Base-by-base conservation (phyloP, 2,329 filamentous ascomycete genomes). In the Penicillium psychrosexuale region DNA sequence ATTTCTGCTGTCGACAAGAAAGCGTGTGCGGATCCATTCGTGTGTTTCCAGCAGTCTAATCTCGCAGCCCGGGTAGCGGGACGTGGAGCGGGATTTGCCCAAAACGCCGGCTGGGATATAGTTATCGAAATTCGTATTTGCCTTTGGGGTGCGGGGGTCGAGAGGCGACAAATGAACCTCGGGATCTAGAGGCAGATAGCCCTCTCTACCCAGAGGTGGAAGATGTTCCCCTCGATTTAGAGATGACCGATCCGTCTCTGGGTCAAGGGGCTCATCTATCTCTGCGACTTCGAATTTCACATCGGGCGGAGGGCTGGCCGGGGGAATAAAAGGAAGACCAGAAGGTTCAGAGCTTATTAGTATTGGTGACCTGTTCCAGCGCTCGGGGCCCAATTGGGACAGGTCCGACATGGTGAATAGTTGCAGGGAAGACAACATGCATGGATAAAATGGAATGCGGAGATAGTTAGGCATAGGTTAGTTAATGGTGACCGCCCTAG, bases 1-100 rank as follows among this genome's bases (percentile, higher is more conserved):
- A 57, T 69, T 64, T 46, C 40, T 33, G 11, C 28, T 64, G 54
- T 57, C 60, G 58, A 52, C 48, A 43, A 5, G 55, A 37, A 51
- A 49, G 36, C 50, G 56, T 28, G 64, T 71, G 44, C 63, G 67
- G 27, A 78, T 68, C 74, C 74, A 77, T 12, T 62, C 57, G 33
- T 71, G 61, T n/a, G 60, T 63, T 55, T 73, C 65, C 12, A 76
- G 36, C 1, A 54, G 59, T 1, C 51, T 39, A 22, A 75, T 45
- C 30, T 72, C 67, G 2, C 43, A 19, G 3, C 47, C 47, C 5
- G 64, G 64, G 24, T 61, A 72, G 8, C 27, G 31, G 39, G 51
- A 38, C 7, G 13, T 22, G 28, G 27, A 19, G 12, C 24, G 15
- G 5, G 15, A 55, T 40, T 55, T 66, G 28, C 58, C 62, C 40